phyloP scores from a whole-genome alignment of 345 rosid species.

The Euclidium syriacum region DNA sequence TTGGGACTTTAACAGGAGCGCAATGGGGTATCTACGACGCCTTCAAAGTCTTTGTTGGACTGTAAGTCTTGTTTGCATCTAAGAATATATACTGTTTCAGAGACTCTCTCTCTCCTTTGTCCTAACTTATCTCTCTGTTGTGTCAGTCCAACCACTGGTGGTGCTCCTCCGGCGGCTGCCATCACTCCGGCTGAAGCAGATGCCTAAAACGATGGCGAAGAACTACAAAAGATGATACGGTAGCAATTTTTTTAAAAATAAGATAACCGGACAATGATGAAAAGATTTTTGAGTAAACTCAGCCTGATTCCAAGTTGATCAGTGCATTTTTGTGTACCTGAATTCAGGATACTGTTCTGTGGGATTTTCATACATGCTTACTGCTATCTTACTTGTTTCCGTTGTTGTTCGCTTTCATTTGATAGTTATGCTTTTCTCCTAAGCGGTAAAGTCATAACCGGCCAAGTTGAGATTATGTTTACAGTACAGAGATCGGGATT shows the following conservation, averaged over 20 bases:
- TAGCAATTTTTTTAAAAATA: not conserved
- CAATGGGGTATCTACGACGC: slow-evolving; percentile 98
- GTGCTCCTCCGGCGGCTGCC: slow-evolving; percentile 57
- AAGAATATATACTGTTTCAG: no score
- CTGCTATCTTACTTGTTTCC: not conserved
- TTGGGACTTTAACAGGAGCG: slow-evolving; percentile 94
- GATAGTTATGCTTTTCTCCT: no score
- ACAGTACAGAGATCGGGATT: no score
- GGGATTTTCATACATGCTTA: not conserved
- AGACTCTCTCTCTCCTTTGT: slow-evolving; percentile 31
- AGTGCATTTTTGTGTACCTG: slow-evolving; percentile 3
- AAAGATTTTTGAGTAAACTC: slow-evolving; percentile 9
- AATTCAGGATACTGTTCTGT: not conserved
- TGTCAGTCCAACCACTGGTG: slow-evolving; percentile 95
- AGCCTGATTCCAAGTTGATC: slow-evolving; percentile 5
- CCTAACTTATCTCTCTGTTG: not conserved
- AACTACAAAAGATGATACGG: no score
- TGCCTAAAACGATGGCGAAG: slow-evolving; percentile 14
- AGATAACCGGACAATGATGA: slow-evolving; percentile 13
- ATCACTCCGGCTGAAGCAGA: slow-evolving; percentile 28
- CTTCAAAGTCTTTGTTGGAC: slow-evolving; percentile 95
- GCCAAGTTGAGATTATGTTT: no score
- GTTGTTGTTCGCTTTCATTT: no score
- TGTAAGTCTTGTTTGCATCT: no score
- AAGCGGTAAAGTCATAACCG: no score